A percentile compares a stretch with the other conserved stretches of the same genome.
Evolutionary conservation across 768 basidiomycete genomes (phyloP).

Genomic region (Gloeopeniophorella convolvens): DNA sequence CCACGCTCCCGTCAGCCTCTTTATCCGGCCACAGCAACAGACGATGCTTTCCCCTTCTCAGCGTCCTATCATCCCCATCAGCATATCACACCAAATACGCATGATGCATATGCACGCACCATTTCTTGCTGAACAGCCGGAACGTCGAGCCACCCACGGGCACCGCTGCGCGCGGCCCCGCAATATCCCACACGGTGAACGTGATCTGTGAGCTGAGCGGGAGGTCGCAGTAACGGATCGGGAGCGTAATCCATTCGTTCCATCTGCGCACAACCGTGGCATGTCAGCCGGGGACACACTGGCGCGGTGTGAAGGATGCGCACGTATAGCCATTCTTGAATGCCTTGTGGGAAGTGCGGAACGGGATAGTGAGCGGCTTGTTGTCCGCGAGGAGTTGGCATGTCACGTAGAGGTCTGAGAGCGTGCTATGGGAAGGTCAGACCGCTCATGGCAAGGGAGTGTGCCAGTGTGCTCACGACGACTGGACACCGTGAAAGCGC

Average conservation of each 20-base stretch:
- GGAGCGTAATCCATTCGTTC: conserved; percentile 94
- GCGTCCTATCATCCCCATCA: conserved; percentile 51
- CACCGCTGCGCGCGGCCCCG: conserved; percentile 66
- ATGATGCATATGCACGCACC: conserved; percentile 38
- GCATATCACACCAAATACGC: not conserved
- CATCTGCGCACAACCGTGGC: conserved; percentile 50
- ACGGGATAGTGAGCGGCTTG: conserved; percentile 86
- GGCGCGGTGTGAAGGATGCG: conserved; percentile 23
- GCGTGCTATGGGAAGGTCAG: conserved; percentile 43
- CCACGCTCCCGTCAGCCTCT: conserved; percentile 80
- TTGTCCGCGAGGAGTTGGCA: conserved; percentile 91
- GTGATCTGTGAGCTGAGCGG: conserved; percentile 83
- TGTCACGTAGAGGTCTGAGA: conserved; percentile 91
- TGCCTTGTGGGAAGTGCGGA: conserved; percentile 86
- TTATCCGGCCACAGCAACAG: conserved; percentile 75
- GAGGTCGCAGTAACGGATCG: conserved; percentile 91
- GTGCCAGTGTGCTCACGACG: conserved; percentile 44
- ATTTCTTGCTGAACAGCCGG: conserved; percentile 87
- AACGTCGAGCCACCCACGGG: conserved; percentile 93
- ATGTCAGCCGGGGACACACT: not conserved
- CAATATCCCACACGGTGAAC: conserved; percentile 95
- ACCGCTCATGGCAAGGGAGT: not conserved
- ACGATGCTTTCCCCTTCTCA: conserved; percentile 88
- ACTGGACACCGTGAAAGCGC: conserved; percentile 80
- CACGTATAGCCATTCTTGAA: conserved; percentile 81